Conservation (phyloP, 129 eudicot species). For the Arctium lappa region DNA sequence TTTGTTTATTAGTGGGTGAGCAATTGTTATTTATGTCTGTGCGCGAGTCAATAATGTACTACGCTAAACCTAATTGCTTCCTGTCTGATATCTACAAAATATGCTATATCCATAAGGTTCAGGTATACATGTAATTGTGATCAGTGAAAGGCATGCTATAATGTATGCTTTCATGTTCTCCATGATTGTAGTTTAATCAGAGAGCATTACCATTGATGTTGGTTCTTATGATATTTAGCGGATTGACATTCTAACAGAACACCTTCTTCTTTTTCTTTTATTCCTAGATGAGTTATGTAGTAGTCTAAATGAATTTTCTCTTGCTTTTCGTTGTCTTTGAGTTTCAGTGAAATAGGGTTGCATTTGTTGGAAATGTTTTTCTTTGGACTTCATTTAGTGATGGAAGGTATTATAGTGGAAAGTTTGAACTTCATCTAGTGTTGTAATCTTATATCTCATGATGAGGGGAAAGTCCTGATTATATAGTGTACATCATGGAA, state of each 20-base stretch:
- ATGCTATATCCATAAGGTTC: background rate
- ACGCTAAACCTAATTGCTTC: slow-evolving; percentile 21
- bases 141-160: background rate
- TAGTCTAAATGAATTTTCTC: background rate
- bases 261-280: background rate
- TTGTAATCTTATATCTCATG: background rate
- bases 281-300: background rate
- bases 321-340: background rate
- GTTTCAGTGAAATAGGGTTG: background rate
- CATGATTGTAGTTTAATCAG: background rate
- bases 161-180: background rate
- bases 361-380: background rate
- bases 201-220: background rate
- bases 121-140: background rate
- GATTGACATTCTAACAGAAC: background rate
- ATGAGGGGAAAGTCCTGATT: background rate
- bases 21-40: background rate
- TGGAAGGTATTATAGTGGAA: slow-evolving; percentile 2
- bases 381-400: slow-evolving; percentile 7
- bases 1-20: background rate
- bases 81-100: background rate
- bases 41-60: background rate
- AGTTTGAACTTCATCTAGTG: background rate
- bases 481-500: background rate
- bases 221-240: background rate